Base-by-base conservation (phyloP, 192 early-diverging fungal genomes). In the Coemansia sp. region DNA sequence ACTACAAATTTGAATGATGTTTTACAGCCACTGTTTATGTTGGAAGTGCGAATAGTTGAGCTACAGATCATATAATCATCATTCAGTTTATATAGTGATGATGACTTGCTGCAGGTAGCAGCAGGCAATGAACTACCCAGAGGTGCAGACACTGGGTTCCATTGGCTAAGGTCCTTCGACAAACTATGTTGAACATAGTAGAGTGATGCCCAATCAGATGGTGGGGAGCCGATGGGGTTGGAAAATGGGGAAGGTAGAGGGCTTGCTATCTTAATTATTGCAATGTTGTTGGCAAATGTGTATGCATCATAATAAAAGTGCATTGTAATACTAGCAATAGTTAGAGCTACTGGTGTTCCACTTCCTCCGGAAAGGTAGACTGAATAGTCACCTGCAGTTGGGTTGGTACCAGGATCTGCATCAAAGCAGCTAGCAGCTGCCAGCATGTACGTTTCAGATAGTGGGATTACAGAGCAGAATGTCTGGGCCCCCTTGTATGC, bases 261-360 rank as follows among this genome's bases (percentile, higher is more conserved):
- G 9, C 40, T 20, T 8, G 23, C 42, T 22, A 69, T 40, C 2
- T 20, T 38, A 19, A 75, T n/a, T 13, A 75, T 54, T 15, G 67
- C 73, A 38, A 75, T 33, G 29, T 75, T 75, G 45, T 75, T 69
- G 46, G 66, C 73, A 65, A 69, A 75, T 10, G 57, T 66, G 10
- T 40, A 23, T 23, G 57, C 19, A 43, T 75, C 54, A 25, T 59
- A 75, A 1, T 45, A 14, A 3, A 46, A 41, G 17, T 75, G 63
- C 11, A 35, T 33, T 10, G 23, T 9, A 9, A 70, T 59, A 0
- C 22, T 50, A 17, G 13, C 54, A 3, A 61, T 49, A 6, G 2
- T 34, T 2, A 53, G 20, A 56, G n/a, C 3, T 41, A 29, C 6
- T 10, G 52, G 20, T 48, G 29, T 20, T 36, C 40, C 7, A 42